Base-by-base conservation (phyloP, 2,329 filamentous ascomycete species). In the Coniochaeta hoffmannii region DNA sequence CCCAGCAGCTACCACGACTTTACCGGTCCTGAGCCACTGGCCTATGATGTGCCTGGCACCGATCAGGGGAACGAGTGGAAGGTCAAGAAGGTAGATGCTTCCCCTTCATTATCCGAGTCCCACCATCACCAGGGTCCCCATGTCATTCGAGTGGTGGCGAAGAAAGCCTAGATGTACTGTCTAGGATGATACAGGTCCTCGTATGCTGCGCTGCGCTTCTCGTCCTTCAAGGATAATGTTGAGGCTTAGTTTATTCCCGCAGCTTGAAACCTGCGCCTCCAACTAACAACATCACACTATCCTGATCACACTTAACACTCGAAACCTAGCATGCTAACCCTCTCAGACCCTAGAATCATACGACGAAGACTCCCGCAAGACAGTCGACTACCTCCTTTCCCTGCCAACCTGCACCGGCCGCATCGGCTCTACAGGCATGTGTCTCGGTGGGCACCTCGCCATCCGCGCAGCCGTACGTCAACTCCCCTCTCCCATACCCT, bases 1-100 rank as follows among this genome's bases (percentile, higher is more conserved):
- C 90, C 91, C 0, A 94, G 89, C 34, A 92, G 87, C 31, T 97
- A 96, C 72, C 92, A 97, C 69, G 92, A 97, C 71, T 97, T 97
- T 73, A 90, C 86, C 1, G 88, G 88, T 4, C 89, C 91, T 0
- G 89, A 93, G 65, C 77, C 92, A 11, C 77, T 97, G 38, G 82
- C 88, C 52, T 97, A 97, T 69, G 89, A 97, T 67, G 90, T 79
- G 0, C 87, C 88, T 1, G 92, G 94, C 53, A 97, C 93, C 0
- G 90, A 96, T 69, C 78, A 83, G 44, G 92, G 93, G 24, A 97
- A 97, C 69, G 80, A 83, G 58, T 95, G 84, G 81, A 97, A 97
- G 70, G 78, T 94, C 58, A 79, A 81, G 61, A 95, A 95, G 78
- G 87, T 85, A 30, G 26, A 17, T n/a, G 31, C 7, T 32, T 32